Base-by-base conservation (phyloP, 2,329 filamentous ascomycete genomes). In the Colletotrichum sp. region DNA sequence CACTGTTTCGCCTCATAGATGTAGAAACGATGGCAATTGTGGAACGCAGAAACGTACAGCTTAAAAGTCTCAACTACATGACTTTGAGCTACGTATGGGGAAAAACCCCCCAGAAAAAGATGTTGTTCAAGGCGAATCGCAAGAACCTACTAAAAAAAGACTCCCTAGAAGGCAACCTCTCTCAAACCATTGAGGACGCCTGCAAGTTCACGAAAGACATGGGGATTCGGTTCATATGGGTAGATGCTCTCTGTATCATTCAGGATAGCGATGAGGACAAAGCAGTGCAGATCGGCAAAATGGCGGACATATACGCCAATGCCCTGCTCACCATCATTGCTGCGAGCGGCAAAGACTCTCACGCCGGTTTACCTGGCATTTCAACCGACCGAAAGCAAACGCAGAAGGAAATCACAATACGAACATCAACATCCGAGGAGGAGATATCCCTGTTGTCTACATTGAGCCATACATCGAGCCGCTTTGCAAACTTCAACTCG, bases 91-190 rank as follows among this genome's bases (percentile, higher is more conserved):
- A 55, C 13, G 48, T 55, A 0, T 55, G 48, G 48, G 48, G 48
- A 0, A 21, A 55, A 24, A 14, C n/a, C 6, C 48, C 10, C 13
- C 48, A 55, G 48, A 24, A 24, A 14, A 2, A 21, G 18, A 55
- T 55, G 48, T 55, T 24, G 4, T 12, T 21, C 10, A 2, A 55
- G n/a, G 48, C 10, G 9, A 55, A 55, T 24, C 21, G 21, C n/a
- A 24, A 55, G 1, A 55, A 55, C 1, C 48, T 55, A 3, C 48
- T 1, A 4, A 55, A 55, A 21, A 3, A 55, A 0, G 0, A 24
- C 8, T n/a, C 48, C 0, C 9, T 55, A 1, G 2, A 14, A 18
- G 48, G 48, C n/a, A 3, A 2, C n/a, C 10, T 55, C 6, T 55
- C 48, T 24, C n/a, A 2, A 4, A 55, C 48, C n/a, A 55, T 55